Evolutionary conservation across 2,329 filamentous ascomycete genomes (phyloP).

Genomic region (Dendryphion nanum): DNA sequence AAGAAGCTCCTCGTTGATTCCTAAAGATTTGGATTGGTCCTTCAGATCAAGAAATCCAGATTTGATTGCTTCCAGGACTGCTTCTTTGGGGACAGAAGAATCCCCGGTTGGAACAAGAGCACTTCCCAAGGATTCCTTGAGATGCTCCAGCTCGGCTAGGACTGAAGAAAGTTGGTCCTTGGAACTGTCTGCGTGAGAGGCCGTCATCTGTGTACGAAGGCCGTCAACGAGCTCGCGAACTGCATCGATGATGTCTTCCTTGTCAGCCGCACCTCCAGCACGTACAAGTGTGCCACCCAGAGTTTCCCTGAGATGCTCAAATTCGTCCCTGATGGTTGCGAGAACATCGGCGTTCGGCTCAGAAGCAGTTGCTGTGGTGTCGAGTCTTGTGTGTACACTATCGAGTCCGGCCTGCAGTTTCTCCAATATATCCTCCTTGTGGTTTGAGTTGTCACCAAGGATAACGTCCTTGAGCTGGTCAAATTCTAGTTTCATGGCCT

Average conservation of each 20-base stretch:
- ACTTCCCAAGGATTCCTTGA: conserved; percentile 44
- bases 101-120: conserved; percentile 41
- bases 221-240: conserved; percentile 53
- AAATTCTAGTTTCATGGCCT: conserved; percentile 77
- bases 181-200: conserved; percentile 41
- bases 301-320: conserved; percentile 60
- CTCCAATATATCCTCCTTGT: conserved; percentile 63
- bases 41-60: conserved; percentile 40
- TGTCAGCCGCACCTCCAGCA: conserved; percentile 48
- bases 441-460: conserved; percentile 56
- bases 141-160: conserved; percentile 43
- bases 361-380: conserved; percentile 25
- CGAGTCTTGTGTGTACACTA: conserved; percentile 45
- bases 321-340: conserved; percentile 56
- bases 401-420: conserved; percentile 56
- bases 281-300: conserved; percentile 53
- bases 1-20: conserved; percentile 50
- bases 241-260: conserved; percentile 69
- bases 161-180: conserved; percentile 44
- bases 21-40: conserved; percentile 20
- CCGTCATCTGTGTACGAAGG: conserved; percentile 38
- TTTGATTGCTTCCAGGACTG: conserved; percentile 41
- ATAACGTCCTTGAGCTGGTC: conserved; percentile 78
- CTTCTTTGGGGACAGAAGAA: conserved; percentile 34
- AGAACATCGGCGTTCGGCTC: conserved; percentile 46